Conservation (phyloP, 192 early-diverging fungal species). For the Backusella sp. region DNA sequence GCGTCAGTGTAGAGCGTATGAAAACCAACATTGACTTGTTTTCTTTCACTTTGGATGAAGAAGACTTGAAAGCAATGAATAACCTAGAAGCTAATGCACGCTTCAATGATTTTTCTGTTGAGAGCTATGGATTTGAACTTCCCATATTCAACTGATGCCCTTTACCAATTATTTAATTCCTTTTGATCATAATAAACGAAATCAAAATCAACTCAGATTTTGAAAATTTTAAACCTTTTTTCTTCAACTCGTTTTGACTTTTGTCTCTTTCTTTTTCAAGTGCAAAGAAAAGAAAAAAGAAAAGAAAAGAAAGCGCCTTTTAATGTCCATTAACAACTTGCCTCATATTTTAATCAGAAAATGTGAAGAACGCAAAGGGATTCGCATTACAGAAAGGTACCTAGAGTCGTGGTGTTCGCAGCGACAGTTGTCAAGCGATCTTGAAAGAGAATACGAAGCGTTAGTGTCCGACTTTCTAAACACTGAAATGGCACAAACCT, state of each 20-base stretch:
- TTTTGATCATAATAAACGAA: background rate
- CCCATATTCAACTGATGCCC: constrained; percentile 43
- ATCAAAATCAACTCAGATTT: background rate
- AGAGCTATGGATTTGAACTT: constrained; percentile 38
- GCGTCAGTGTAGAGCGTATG: constrained; percentile 51
- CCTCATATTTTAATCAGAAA: background rate
- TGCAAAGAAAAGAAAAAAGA: background rate
- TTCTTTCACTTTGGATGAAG: constrained; percentile 39
- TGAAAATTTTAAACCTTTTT: background rate
- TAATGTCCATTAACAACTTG: background rate
- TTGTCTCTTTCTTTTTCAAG: background rate
- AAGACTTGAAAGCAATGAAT: constrained; percentile 50
- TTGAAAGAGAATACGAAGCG: background rate
- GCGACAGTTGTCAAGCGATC: background rate
- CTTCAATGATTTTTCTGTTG: constrained; percentile 43
- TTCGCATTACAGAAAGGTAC: background rate
- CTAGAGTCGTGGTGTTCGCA: background rate
- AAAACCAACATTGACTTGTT: constrained; percentile 53
- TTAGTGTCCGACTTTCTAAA: background rate
- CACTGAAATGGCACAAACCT: background rate
- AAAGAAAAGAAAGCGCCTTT: background rate
- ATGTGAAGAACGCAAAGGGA: constrained; percentile 6
- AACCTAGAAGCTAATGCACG: constrained; percentile 39
- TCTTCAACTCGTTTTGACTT: background rate
- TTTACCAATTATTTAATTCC: background rate